Evolutionary conservation across 495 filamentous ascomycete species (phyloP).

Genomic region (Penicillium macrosclerotiorum): DNA sequence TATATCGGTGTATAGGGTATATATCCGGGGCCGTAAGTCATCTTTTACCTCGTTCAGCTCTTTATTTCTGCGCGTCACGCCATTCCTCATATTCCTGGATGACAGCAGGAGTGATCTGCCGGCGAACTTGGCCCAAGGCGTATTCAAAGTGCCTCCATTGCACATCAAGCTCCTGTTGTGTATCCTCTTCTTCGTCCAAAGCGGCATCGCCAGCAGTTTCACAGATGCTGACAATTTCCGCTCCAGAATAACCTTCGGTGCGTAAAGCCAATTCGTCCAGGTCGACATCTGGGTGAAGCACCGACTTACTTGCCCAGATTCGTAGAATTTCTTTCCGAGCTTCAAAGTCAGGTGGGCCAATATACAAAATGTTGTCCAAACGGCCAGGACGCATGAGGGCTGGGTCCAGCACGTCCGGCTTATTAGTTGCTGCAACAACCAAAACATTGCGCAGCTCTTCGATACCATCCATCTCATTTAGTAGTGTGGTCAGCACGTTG

Average conservation of each 20-base stretch:
- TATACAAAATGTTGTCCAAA: slow-evolving; percentile 87
- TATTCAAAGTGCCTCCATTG: slow-evolving; percentile 60
- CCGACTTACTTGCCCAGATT: slow-evolving; percentile 60
- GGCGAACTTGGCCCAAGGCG: slow-evolving; percentile 60
- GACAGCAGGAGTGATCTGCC: slow-evolving; percentile 67
- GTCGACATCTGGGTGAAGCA: slow-evolving; percentile 64
- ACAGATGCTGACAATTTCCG: slow-evolving; percentile 84
- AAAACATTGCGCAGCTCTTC: slow-evolving; percentile 79
- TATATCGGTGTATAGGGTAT: not conserved
- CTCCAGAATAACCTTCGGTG: slow-evolving; percentile 83
- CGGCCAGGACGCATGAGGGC: slow-evolving; percentile 86
- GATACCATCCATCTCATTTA: slow-evolving; percentile 97
- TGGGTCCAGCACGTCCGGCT: slow-evolving; percentile 79
- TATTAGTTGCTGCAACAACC: slow-evolving; percentile 93
- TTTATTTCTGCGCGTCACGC: slow-evolving; percentile 38
- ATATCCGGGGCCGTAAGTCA: not conserved
- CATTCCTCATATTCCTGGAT: slow-evolving; percentile 66
- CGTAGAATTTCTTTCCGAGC: slow-evolving; percentile 76
- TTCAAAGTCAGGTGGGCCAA: slow-evolving; percentile 74
- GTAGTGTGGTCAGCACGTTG: slow-evolving; percentile 84
- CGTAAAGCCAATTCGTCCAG: slow-evolving; percentile 60
- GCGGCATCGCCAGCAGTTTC: slow-evolving; percentile 61
- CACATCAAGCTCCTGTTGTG: slow-evolving; percentile 47
- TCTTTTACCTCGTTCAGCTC: not conserved
- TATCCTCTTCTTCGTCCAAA: slow-evolving; percentile 52